A percentile compares a stretch with the other conserved stretches of the same genome.
Evolutionary conservation across 1,284 basidiomycete genomes (phyloP).

Genomic region (Naganishia sp.): DNA sequence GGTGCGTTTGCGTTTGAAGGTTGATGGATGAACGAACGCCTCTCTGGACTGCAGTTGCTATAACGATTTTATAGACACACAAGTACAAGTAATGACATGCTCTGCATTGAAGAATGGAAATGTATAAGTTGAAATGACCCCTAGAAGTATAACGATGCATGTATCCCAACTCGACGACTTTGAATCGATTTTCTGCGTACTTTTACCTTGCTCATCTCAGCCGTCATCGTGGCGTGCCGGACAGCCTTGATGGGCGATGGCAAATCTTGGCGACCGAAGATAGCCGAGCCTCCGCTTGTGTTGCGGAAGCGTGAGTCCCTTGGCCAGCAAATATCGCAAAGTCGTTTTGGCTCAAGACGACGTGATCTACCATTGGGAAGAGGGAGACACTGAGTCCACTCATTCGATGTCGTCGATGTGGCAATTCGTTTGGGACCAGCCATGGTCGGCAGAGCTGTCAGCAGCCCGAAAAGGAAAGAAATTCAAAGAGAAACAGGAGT

Average conservation of each 20-base stretch:
- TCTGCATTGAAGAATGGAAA: too few species aligned
- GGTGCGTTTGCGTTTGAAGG: slow-evolving; percentile 88
- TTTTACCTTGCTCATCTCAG: too few species aligned
- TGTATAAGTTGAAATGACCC: not conserved
- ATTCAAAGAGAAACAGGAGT: not conserved
- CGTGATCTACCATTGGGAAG: too few species aligned
- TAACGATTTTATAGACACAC: slow-evolving; percentile 23
- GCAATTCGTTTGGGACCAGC: too few species aligned
- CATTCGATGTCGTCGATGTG: too few species aligned
- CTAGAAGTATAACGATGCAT: not conserved
- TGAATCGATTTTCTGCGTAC: not conserved
- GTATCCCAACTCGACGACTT: not conserved
- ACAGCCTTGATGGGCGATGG: not conserved
- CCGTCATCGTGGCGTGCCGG: too few species aligned
- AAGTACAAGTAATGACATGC: not conserved
- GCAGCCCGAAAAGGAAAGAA: too few species aligned
- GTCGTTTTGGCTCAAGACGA: too few species aligned
- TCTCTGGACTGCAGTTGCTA: not conserved
- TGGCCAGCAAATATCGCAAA: too few species aligned
- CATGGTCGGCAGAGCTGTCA: too few species aligned
- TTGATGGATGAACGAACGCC: slow-evolving; percentile 64
- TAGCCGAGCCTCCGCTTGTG: not conserved
- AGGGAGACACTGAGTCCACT: too few species aligned
- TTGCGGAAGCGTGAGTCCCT: too few species aligned
- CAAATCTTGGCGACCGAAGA: not conserved